Conservation (phyloP, 768 basidiomycete species). For the Glaciozyma martinii region DNA sequence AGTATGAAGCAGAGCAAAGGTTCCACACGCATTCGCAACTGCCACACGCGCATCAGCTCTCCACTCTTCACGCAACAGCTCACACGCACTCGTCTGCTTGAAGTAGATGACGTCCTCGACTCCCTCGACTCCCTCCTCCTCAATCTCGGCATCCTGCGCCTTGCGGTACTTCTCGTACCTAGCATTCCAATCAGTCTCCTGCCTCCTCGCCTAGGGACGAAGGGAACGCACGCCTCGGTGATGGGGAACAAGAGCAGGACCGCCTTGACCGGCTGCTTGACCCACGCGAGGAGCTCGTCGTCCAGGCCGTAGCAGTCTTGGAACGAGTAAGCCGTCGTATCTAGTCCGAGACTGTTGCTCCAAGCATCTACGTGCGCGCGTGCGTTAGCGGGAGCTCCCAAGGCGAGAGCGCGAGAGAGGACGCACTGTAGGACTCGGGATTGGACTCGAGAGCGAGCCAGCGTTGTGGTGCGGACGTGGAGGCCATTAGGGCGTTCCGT, state of each 20-base stretch:
- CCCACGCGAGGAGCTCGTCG: constrained; percentile 58
- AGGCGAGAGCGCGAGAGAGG: neutral
- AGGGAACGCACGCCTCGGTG: constrained; percentile 38
- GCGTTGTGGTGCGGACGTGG: neutral
- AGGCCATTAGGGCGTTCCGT: too few relatives aligned
- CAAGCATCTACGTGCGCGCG: constrained; percentile 22
- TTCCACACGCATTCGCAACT: constrained; percentile 76
- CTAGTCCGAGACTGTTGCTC: constrained; percentile 22
- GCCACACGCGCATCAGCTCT: neutral
- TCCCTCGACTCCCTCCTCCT: constrained; percentile 46
- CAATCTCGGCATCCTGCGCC: constrained; percentile 55
- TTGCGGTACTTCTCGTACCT: constrained; percentile 47
- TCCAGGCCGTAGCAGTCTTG: constrained; percentile 29
- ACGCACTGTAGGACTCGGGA: neutral
- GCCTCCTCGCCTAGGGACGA: too few relatives aligned
- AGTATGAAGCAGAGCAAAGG: constrained; percentile 75
- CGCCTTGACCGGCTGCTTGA: constrained; percentile 68
- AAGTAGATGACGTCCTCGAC: constrained; percentile 71
- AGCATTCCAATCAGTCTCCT: neutral
- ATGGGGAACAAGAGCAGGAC: constrained; percentile 79
- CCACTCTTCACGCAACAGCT: neutral
- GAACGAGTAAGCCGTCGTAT: constrained; percentile 16
- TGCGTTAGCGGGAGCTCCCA: constrained; percentile 6
- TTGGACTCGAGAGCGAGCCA: constrained; percentile 21
- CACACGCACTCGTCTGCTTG: constrained; percentile 54